Conservation (phyloP, 2,329 filamentous ascomycete genomes). For the Colletotrichum sp. region DNA sequence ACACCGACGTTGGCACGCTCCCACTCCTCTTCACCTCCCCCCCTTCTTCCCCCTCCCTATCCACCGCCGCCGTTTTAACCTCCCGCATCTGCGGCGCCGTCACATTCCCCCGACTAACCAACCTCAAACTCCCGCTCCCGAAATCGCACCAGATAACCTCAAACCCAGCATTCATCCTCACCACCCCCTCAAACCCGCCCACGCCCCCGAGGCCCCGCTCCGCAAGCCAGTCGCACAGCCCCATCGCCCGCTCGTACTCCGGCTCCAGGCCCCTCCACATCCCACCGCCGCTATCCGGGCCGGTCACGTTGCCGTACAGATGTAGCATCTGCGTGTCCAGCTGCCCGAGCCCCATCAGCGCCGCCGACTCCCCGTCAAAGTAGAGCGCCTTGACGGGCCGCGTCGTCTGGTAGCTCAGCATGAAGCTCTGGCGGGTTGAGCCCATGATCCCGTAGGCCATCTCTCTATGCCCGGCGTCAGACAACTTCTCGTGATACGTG, state of each 20-base stretch:
- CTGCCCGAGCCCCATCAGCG: conserved; percentile 50
- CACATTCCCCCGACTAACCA: conserved; percentile 48
- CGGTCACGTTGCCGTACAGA: conserved; percentile 50
- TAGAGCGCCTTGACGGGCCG: conserved; percentile 47
- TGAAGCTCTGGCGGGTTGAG: conserved; percentile 41
- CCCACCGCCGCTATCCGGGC: conserved; percentile 26
- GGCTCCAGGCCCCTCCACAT: conserved; percentile 40
- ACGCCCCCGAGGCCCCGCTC: conserved; percentile 43
- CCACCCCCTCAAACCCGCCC: conserved; percentile 54
- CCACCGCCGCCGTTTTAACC: not conserved
- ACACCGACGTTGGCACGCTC: conserved; percentile 30
- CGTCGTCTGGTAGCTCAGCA: conserved; percentile 54
- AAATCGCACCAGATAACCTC: conserved; percentile 60
- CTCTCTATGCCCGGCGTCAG: conserved; percentile 28
- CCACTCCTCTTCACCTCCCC: not conserved
- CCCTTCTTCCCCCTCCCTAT: not conserved
- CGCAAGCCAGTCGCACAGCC: conserved; percentile 51
- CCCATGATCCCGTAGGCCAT: conserved; percentile 62
- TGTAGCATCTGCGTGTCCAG: conserved; percentile 56
- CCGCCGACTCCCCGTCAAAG: conserved; percentile 56
- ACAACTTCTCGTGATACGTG: too few relatives aligned
- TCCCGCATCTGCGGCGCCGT: conserved; percentile 44
- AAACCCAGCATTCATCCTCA: conserved; percentile 58
- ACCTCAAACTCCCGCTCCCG: conserved; percentile 42
- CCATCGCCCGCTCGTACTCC: conserved; percentile 52